phyloP scores from a whole-genome alignment of 148 eudicot genomes.

The Diospyros kaki region DNA sequence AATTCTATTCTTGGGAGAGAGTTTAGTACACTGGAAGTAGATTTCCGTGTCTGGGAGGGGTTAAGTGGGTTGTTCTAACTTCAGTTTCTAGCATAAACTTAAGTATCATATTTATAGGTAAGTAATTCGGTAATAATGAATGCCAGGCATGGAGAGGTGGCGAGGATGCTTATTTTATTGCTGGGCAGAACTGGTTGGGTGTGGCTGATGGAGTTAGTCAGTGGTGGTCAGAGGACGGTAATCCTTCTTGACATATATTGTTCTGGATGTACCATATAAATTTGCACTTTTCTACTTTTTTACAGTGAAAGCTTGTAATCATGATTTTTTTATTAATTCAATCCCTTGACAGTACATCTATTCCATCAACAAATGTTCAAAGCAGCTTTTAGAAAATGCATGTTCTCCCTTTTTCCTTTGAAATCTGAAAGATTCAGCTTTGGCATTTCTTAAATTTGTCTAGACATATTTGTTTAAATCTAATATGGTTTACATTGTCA shows the following conservation, averaged over 20 bases:
- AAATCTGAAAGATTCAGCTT: background rate
- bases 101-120: constrained; percentile 12
- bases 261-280: background rate
- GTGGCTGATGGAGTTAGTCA: constrained; percentile 84
- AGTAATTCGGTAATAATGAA: constrained; percentile 69
- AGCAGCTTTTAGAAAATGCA: too few relatives aligned
- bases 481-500: constrained; percentile 3
- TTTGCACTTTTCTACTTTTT: background rate
- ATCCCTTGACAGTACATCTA: background rate
- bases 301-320: too few relatives aligned
- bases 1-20: too few relatives aligned
- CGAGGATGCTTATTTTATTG: constrained; percentile 70
- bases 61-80: background rate
- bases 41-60: too few relatives aligned
- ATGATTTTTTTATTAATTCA: background rate
- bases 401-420: too few relatives aligned
- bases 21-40: too few relatives aligned
- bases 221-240: constrained; percentile 96
- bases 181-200: constrained; percentile 62
- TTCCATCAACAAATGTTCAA: background rate
- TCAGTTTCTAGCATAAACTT: constrained; percentile 1
- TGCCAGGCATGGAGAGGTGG: constrained; percentile 98
- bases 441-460: background rate
- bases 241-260: background rate
- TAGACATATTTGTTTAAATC: background rate